Percentiles rank a stretch among this genome's conserved stretches.
These are phyloP conservation scores for Boletus smithii DNA, from an alignment of 1,284 basidiomycete species.

Conservation along the genomic window DNA sequence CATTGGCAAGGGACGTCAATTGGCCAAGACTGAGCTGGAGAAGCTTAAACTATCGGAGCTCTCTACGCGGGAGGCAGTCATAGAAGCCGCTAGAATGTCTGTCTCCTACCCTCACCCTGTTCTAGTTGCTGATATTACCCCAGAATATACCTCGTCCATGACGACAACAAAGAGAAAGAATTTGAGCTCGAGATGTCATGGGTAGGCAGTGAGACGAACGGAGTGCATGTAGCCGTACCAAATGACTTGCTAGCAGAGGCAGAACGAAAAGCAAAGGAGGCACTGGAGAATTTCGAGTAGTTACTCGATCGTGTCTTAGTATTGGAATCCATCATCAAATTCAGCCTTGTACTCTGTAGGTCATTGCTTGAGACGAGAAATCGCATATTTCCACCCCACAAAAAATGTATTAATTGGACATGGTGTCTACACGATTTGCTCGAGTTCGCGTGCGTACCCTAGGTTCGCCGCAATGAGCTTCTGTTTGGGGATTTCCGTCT, in stretches of 20 bases:
- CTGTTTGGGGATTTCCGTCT: conserved; percentile 77
- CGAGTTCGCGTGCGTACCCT: conserved; percentile 78
- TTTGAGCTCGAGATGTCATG: conserved; percentile 99
- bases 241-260: conserved; percentile 84
- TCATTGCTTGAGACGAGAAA: not conserved
- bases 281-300: conserved; percentile 86
- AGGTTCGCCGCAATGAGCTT: conserved; percentile 75
- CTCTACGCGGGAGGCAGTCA: conserved; percentile 80
- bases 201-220: conserved; percentile 86
- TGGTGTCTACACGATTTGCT: conserved; percentile 75
- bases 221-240: conserved; percentile 80
- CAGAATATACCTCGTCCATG: conserved; percentile 97
- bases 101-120: conserved; percentile 31
- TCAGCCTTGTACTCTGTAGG: conserved; percentile 16
- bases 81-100: conserved; percentile 93
- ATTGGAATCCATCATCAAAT: conserved; percentile 5
- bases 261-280: conserved; percentile 84
- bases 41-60: conserved; percentile 86
- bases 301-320: conserved; percentile 9
- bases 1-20: conserved; percentile 92
- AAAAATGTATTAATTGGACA: conserved; percentile 5
- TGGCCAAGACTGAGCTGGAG: conserved; percentile 98
- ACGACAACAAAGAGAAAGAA: conserved; percentile 96
- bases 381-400: not conserved
- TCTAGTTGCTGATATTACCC: conserved; percentile 11